These are phyloP conservation scores for Uronychia setigera DNA, from an alignment of 73 alveolate genomes.

Conservation along the genomic window DNA sequence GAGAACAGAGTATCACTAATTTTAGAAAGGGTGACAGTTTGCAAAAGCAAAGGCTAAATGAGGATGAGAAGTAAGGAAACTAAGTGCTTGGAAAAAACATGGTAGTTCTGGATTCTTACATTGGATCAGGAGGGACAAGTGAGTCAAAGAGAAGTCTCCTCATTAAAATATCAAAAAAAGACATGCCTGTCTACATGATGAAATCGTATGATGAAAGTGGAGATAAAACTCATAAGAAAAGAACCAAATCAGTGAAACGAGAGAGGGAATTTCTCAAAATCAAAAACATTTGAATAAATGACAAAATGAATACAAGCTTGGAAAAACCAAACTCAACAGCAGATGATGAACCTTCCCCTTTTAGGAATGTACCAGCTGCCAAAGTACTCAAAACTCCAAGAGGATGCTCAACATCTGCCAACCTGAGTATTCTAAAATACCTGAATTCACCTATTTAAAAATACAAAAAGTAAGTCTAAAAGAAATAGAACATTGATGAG, in stretches of 20 bases:
- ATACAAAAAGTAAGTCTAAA: too few species aligned
- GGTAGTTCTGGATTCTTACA: background rate
- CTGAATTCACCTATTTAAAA: background rate
- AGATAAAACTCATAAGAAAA: background rate
- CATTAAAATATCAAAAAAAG: background rate
- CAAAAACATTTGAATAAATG: background rate
- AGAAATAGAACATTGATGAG: too few species aligned
- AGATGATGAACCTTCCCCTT: background rate
- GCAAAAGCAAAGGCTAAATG: too few species aligned
- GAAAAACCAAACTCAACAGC: background rate
- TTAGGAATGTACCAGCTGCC: background rate
- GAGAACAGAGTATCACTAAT: too few species aligned
- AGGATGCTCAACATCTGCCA: background rate
- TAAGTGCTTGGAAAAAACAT: background rate
- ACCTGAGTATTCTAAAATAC: background rate
- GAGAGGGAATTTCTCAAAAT: background rate
- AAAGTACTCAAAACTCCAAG: background rate
- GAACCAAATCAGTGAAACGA: background rate
- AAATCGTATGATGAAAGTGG: background rate
- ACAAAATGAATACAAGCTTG: background rate
- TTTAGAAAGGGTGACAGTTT: too few species aligned
- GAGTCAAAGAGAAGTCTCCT: background rate
- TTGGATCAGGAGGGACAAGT: background rate
- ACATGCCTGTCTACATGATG: background rate
- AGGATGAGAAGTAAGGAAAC: background rate